Evolutionary conservation across 768 basidiomycete genomes (phyloP), one percentile per base, ranked within the genome.

Genomic region (Collybia mongolica): DNA sequence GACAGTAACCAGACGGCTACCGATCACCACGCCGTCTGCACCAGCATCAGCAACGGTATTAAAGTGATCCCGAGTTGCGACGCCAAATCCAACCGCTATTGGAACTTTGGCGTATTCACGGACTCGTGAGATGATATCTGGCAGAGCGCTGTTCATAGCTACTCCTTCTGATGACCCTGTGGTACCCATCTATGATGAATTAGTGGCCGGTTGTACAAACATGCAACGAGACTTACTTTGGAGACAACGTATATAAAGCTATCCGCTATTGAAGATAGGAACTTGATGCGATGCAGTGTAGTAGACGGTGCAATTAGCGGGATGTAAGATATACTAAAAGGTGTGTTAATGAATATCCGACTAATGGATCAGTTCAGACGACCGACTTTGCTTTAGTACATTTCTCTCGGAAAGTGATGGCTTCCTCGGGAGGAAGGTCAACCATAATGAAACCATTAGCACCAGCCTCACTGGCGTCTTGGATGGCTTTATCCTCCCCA

Each of bases 231-330:
- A 56, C 70, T 35, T 59, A 90, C 93, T 76, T 93, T 96, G 42
- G 95, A 97, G n/a, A 98, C 95, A 41, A 99, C 84, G 65, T 99
- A 99, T 55, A 99, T 93, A 76, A 99, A 98, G 2, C 88, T 86
- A 67, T 99, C 97, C 15, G 97, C 96, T 58, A 99, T 98, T 6
- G 87, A 83, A 2, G 92, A 74, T 36, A 99, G 79, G 72, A 97
- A 97, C 59, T 88, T 84, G 63, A 98, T 92, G 36, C 97, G 88
- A 45, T 82, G 73, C 39, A 90, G 73, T 24, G 88, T 86, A 0
- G 97, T 98, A 0, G 94, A 96, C 1, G 97, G 97, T 1, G 96
- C 95, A 56, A 99, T 88, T 18, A 99, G 73, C 2, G 97, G 97
- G 12, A 99, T 87, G 63, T 96, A 99, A 37, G 95, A 93, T 52